A percentile compares a stretch with the other conserved stretches of the same genome.
Conservation (phyloP, 1,284 basidiomycete species). For the Heliocybe sulcata region DNA sequence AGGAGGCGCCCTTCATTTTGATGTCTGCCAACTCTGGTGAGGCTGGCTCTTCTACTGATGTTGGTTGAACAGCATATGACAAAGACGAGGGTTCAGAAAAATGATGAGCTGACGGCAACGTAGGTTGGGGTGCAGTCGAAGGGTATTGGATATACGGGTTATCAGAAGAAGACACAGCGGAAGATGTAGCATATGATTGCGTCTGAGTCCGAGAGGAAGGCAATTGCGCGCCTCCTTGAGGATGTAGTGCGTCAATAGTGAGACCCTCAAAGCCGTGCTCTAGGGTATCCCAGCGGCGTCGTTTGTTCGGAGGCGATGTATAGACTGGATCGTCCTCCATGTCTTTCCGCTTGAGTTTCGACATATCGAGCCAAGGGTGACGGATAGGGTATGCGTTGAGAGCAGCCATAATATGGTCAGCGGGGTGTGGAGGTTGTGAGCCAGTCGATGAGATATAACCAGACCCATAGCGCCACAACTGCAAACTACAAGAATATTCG, state of each 20-base stretch:
- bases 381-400: constrained; percentile 24
- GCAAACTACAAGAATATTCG: constrained; percentile 4
- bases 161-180: not conserved
- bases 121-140: too few species aligned
- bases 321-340: constrained; percentile 10
- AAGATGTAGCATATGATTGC: not conserved
- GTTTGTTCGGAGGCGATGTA: constrained; percentile 31
- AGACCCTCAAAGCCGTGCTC: constrained; percentile 54
- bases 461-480: not conserved
- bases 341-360: constrained; percentile 41
- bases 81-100: constrained; percentile 1
- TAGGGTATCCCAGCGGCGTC: constrained; percentile 39
- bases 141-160: not conserved
- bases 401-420: not conserved
- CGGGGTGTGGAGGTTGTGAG: not conserved
- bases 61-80: constrained; percentile 20
- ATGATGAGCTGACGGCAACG: not conserved
- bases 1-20: constrained; percentile 52
- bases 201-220: constrained; percentile 6
- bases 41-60: constrained; percentile 38
- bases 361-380: constrained; percentile 49
- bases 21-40: constrained; percentile 22
- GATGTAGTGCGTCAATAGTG: constrained; percentile 24
- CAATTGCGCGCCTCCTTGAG: not conserved
- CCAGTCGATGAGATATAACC: not conserved